phyloP scores from a whole-genome alignment of 306 rosid species.

The Carpinus viminea region DNA sequence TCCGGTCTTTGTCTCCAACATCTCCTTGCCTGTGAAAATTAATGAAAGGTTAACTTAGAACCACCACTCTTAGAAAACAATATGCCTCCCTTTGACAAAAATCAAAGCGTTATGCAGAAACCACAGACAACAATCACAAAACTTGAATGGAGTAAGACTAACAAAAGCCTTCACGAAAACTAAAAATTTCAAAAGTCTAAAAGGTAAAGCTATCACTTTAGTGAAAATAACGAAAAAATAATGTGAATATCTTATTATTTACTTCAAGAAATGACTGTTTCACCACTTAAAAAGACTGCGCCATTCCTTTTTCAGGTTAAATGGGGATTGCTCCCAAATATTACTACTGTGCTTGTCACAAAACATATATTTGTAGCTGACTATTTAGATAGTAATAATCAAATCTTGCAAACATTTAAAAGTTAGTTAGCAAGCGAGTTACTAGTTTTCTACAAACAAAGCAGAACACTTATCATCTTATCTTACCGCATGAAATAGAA shows the following conservation, averaged over 20 bases:
- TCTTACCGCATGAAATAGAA: slow-evolving; percentile 9
- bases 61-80: slow-evolving; percentile 15
- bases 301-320: not conserved
- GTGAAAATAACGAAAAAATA: not conserved
- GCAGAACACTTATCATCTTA: not conserved
- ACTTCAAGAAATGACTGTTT: not conserved
- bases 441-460: not conserved
- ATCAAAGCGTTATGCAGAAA: slow-evolving; percentile 18
- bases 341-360: not conserved
- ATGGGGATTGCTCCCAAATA: not conserved
- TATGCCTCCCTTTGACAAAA: slow-evolving; percentile 6
- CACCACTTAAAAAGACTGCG: not conserved
- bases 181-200: not conserved
- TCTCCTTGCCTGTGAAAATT: slow-evolving; percentile 53
- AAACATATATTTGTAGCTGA: not conserved
- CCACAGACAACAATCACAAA: not conserved
- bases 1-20: slow-evolving; percentile 46
- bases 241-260: not conserved
- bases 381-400: not conserved
- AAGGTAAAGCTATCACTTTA: not conserved
- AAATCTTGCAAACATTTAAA: not conserved
- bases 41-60: slow-evolving; percentile 16
- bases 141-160: slow-evolving; percentile 15
- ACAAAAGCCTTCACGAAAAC: slow-evolving; percentile 8
- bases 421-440: not conserved